These are phyloP conservation scores for Rhynchosporium secalis DNA, from an alignment of 2,329 filamentous ascomycete species.

Conservation along the genomic window DNA sequence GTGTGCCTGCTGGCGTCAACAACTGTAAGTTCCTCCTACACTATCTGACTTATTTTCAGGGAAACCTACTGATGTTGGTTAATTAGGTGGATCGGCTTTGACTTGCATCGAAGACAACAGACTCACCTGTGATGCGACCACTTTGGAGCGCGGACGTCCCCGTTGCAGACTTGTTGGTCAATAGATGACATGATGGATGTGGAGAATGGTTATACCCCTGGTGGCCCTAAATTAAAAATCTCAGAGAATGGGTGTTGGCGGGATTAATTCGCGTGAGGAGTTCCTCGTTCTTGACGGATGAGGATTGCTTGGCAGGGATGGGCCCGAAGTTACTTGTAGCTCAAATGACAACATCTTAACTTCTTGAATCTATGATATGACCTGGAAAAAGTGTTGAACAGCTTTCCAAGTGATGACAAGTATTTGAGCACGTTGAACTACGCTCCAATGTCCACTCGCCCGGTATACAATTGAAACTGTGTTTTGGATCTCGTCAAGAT, in stretches of 20 bases:
- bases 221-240: neutral
- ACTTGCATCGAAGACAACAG: slow-evolving; percentile 38
- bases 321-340: neutral
- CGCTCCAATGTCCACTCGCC: too few relatives aligned
- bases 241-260: neutral
- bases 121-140: slow-evolving; percentile 36
- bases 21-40: slow-evolving; percentile 37
- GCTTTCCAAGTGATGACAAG: too few relatives aligned
- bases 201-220: neutral
- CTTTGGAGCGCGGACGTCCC: slow-evolving; percentile 37
- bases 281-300: neutral
- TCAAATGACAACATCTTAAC: neutral
- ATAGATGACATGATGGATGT: slow-evolving; percentile 1
- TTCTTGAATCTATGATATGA: neutral
- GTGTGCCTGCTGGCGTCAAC: slow-evolving; percentile 42
- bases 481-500: too few relatives aligned
- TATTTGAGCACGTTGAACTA: too few relatives aligned
- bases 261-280: neutral
- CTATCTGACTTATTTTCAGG: neutral
- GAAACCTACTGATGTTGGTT: neutral
- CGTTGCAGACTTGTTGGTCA: slow-evolving; percentile 30
- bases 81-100: slow-evolving; percentile 31
- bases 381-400: too few relatives aligned
- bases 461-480: too few relatives aligned
- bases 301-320: neutral